Evolutionary conservation across 2,329 filamentous ascomycete genomes (phyloP).

Genomic region (Epichloe festucae): DNA sequence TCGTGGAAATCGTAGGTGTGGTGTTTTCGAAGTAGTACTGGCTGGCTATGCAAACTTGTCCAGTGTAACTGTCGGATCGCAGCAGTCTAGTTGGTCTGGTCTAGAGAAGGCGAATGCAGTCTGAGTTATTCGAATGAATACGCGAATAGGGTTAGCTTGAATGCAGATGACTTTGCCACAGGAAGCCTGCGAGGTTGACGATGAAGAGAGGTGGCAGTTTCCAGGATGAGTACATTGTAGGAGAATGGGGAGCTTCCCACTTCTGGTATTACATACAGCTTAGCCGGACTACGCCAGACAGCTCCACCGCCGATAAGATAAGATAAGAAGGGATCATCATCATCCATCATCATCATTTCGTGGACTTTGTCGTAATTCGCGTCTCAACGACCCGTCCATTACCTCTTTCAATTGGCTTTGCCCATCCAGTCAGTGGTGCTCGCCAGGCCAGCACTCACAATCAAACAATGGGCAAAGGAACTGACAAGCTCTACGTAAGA

Average conservation of each 20-base stretch:
- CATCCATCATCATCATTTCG: too few relatives aligned
- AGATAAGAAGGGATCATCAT: neutral
- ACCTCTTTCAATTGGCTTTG: neutral
- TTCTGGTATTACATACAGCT: too few relatives aligned
- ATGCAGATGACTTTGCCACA: neutral
- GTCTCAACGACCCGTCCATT: neutral
- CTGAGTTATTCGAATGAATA: neutral
- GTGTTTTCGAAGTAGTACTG: neutral
- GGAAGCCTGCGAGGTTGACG: neutral
- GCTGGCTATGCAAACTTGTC: neutral
- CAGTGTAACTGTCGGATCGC: neutral
- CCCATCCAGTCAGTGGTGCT: neutral
- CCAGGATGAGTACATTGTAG: neutral
- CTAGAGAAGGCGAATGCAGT: neutral
- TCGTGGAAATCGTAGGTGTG: neutral
- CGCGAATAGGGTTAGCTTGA: neutral
- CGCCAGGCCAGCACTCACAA: neutral
- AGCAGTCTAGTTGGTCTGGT: neutral
- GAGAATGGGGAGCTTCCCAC: neutral
- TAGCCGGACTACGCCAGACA: neutral
- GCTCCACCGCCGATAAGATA: neutral
- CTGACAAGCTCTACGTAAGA: constrained; percentile 32
- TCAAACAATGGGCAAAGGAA: constrained; percentile 28
- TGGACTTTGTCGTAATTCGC: neutral
- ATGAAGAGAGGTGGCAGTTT: neutral